Base-by-base conservation (phyloP, 257 asterid genomes). In the Scutellaria galericulata region DNA sequence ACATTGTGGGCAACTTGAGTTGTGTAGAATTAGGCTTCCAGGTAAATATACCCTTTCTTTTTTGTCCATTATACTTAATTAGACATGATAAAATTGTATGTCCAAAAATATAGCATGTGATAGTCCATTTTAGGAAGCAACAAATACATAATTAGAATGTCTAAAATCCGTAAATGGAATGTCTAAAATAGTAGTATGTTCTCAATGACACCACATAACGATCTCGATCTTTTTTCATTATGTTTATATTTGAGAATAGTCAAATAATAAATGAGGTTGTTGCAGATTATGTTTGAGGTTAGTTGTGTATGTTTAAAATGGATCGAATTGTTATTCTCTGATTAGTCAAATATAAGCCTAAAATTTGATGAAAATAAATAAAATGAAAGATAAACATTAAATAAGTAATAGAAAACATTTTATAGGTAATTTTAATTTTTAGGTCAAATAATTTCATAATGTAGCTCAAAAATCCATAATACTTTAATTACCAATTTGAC, bases 381-480 rank as follows among this genome's bases (percentile, higher is more conserved):
- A 31, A 31, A 31, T 31, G 37, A 31, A 31, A 31, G 37, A 4
- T 4, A 2, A 18, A 31, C 37, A 31, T 31, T 31, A 31, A 31
- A 31, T 31, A 31, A 24, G 18, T 24, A 2, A 24, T 24, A 24
- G 27, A 1, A 24, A 24, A 31, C 2, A 27, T 14, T 14, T 40
- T 5, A 27, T 13, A 14, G 47, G 39, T 24, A 14, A 35, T 4
- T 15, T 41, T 18, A 18, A 18, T 18, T 18, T 18, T 18, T 48
- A 11, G 70, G 77, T 73, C 72, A 74, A 74, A 65, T 48, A 55
- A 9, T 53, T 14, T 54, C 55, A 31, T 8, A 53, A 54, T 64
- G 57, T n/a, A 20, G 45, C 14, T 50, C 24, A 42, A 72, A 40
- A 1, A 13, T 7, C 5, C 14, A 53, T 44, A 46, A 57, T 76